Evolutionary conservation across 2,329 filamentous ascomycete genomes (phyloP).

Genomic region (Fusarium anguioides): DNA sequence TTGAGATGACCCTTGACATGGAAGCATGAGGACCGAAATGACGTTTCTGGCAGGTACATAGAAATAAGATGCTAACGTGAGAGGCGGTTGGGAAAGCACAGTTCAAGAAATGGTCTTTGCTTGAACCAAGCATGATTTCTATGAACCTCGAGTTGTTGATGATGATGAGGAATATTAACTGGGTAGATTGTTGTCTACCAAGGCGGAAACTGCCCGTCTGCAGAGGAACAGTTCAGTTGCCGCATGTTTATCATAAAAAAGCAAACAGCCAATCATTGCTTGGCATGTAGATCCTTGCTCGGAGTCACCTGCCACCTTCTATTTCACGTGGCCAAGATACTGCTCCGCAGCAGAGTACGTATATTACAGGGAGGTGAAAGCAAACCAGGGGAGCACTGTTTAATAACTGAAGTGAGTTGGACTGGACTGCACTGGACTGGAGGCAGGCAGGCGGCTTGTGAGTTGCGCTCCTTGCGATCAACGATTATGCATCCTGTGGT

Average conservation of each 20-base stretch:
- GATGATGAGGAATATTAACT: too few species aligned
- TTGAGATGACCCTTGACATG: too few species aligned
- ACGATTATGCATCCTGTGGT: constrained; percentile 11
- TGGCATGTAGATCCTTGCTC: constrained; percentile 7
- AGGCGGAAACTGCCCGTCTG: constrained; percentile 4
- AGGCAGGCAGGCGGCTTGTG: too few species aligned
- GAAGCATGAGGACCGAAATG: constrained; percentile 8
- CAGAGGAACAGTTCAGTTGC: neutral
- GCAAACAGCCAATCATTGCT: constrained; percentile 2
- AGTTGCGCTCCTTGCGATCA: too few species aligned
- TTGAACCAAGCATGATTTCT: neutral
- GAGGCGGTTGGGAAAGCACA: constrained; percentile 15
- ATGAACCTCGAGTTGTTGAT: neutral
- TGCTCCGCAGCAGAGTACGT: constrained; percentile 5
- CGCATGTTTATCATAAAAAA: constrained; percentile 8
- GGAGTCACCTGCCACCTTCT: constrained; percentile 34
- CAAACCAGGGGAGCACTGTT: neutral
- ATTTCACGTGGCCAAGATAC: constrained; percentile 34
- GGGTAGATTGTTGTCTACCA: neutral
- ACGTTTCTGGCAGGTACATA: constrained; percentile 8
- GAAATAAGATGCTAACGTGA: neutral
- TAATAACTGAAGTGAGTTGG: neutral
- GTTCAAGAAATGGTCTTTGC: constrained; percentile 2
- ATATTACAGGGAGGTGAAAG: neutral
- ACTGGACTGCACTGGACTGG: too few species aligned